phyloP scores from a whole-genome alignment of 352 stramenopile species.

The Pythium rhizo-oryzae region DNA sequence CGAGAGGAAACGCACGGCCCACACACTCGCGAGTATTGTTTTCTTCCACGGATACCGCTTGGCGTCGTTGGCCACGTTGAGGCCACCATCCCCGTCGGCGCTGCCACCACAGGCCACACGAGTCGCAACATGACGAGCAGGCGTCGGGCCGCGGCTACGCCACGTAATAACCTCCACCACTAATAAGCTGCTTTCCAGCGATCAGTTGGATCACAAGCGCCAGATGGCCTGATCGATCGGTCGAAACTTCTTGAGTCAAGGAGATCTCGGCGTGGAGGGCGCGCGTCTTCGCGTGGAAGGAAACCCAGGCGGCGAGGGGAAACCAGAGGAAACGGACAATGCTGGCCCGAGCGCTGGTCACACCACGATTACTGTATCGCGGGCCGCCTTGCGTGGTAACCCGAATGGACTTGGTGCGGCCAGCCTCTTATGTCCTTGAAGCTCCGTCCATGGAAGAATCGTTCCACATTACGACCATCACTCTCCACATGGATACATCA shows the following conservation, averaged over 20 bases:
- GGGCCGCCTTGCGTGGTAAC: neutral
- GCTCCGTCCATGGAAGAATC: too few species aligned
- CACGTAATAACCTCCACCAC: neutral
- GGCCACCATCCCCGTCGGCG: too few species aligned
- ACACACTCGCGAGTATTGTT: neutral
- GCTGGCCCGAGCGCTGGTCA: constrained; percentile 1
- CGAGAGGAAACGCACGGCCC: neutral
- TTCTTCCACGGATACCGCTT: neutral
- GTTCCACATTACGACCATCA: neutral
- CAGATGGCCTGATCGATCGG: constrained; percentile 1
- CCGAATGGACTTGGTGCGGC: too few species aligned
- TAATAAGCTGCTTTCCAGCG: neutral
- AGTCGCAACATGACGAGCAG: constrained; percentile 11
- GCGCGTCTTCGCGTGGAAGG: neutral
- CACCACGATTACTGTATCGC: neutral
- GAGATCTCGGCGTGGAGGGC: neutral
- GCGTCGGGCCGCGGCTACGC: neutral
- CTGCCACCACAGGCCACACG: neutral
- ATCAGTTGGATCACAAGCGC: neutral
- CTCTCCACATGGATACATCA: neutral
- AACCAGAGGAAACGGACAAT: constrained; percentile 7
- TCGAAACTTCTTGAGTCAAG: neutral
- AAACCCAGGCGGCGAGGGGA: neutral
- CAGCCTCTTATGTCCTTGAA: too few species aligned
- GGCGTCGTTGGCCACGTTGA: neutral